Evolutionary conservation across 257 asterid species (phyloP).

Genomic region (Pogostemon cablin): DNA sequence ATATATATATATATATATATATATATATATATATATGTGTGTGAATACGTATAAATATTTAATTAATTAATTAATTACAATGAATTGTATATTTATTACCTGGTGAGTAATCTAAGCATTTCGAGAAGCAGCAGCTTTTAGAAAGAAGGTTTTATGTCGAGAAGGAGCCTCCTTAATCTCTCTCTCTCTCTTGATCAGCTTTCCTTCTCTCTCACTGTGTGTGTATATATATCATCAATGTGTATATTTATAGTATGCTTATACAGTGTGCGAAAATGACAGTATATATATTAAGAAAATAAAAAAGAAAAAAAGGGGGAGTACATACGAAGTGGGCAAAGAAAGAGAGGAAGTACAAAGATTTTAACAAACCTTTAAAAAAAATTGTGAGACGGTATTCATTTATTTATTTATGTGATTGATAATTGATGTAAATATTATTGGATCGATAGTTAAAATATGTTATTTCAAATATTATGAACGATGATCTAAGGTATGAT

Average conservation of each 20-base stretch:
- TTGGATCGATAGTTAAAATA: no score
- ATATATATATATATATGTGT: not conserved
- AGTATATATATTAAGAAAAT: not conserved
- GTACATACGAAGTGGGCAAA: no score
- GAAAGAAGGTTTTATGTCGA: slow-evolving; percentile 10
- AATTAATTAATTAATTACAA: no score
- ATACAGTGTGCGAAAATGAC: not conserved
- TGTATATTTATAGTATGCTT: not conserved
- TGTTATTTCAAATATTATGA: no score
- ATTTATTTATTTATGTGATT: no score
- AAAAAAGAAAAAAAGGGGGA: not conserved
- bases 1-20: not conserved
- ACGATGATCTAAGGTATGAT: no score
- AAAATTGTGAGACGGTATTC: no score
- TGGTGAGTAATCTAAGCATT: slow-evolving; percentile 36
- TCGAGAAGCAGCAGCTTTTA: slow-evolving; percentile 8
- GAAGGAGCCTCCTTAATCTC: slow-evolving; percentile 1
- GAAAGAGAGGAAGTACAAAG: no score
- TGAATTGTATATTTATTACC: slow-evolving; percentile 19
- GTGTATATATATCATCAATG: not conserved
- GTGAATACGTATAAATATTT: not conserved
- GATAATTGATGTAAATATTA: no score
- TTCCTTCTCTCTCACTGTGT: not conserved
- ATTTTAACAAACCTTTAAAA: no score
- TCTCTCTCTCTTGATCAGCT: not conserved